Conservation (phyloP, 2,329 filamentous ascomycete species). For the Lizonia empirigonia region DNA sequence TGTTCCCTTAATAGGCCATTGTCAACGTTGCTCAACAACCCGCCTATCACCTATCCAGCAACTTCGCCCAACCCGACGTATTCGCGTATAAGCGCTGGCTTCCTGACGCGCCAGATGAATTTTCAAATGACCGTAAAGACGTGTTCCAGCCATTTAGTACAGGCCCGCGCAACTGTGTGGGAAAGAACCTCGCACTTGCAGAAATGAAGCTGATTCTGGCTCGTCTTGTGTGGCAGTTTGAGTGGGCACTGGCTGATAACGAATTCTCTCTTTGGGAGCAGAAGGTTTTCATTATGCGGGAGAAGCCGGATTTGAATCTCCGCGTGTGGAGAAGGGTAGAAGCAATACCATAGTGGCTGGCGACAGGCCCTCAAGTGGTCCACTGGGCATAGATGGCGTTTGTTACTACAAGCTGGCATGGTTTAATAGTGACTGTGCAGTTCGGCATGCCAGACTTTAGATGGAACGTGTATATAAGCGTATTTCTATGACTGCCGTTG, state of each 20-base stretch:
- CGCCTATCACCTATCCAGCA: not conserved
- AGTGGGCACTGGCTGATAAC: constrained; percentile 28
- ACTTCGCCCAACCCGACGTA: not conserved
- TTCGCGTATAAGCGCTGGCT: not conserved
- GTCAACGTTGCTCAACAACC: not conserved
- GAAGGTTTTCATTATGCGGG: not conserved
- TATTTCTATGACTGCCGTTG: no score
- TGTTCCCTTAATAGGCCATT: no score
- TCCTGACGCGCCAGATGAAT: not conserved
- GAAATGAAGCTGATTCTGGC: constrained; percentile 48
- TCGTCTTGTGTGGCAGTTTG: constrained; percentile 49
- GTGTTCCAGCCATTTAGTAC: constrained; percentile 34
- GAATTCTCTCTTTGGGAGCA: constrained; percentile 3
- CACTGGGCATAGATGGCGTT: no score
- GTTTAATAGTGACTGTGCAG: no score
- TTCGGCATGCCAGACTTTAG: no score
- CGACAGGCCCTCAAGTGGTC: no score
- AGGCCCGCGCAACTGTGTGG: constrained; percentile 23
- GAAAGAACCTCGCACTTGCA: constrained; percentile 41
- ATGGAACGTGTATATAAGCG: no score
- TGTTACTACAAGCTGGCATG: no score
- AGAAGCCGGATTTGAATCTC: not conserved
- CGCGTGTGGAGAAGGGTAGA: not conserved
- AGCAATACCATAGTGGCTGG: no score
- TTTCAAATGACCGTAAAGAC: constrained; percentile 3